These are phyloP conservation scores for Cordyceps cicadae DNA, from an alignment of 2,329 filamentous ascomycete genomes.

Conservation along the genomic window DNA sequence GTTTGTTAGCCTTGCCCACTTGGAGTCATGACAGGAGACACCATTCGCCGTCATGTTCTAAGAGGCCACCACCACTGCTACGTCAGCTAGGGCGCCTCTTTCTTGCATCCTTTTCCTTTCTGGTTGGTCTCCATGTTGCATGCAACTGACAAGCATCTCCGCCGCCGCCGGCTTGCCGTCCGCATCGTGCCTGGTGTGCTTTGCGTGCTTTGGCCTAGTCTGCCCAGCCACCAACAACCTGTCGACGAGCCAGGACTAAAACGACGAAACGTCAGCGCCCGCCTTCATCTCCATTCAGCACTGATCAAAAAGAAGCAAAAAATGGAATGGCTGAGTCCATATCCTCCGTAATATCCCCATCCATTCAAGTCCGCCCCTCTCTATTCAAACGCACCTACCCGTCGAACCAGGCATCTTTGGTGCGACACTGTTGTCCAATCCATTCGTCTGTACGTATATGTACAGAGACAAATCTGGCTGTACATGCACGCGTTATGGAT, in stretches of 20 bases:
- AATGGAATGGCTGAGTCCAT: constrained; percentile 8
- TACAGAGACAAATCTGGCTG: too few relatives aligned
- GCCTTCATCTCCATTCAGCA: background rate
- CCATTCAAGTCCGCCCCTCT: background rate
- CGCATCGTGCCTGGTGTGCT: background rate
- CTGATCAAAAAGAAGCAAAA: constrained; percentile 5
- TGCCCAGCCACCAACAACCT: constrained; percentile 5
- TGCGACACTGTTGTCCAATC: background rate
- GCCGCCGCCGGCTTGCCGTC: background rate
- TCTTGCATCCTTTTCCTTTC: background rate
- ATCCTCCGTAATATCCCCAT: background rate
- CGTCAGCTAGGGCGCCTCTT: constrained; percentile 8
- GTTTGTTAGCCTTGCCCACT: constrained; percentile 7
- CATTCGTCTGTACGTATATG: background rate
- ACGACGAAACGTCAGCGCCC: background rate
- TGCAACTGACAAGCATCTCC: background rate
- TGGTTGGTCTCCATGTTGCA: background rate
- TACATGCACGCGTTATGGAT: too few relatives aligned
- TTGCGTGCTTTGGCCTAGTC: background rate
- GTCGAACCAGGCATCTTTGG: background rate
- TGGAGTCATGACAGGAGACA: background rate
- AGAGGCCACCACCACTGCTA: background rate
- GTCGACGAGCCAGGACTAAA: background rate
- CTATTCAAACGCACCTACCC: background rate
- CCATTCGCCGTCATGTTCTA: background rate